Evolutionary conservation across 257 asterid genomes (phyloP).

Genomic region (Nicotiana attenuata): DNA sequence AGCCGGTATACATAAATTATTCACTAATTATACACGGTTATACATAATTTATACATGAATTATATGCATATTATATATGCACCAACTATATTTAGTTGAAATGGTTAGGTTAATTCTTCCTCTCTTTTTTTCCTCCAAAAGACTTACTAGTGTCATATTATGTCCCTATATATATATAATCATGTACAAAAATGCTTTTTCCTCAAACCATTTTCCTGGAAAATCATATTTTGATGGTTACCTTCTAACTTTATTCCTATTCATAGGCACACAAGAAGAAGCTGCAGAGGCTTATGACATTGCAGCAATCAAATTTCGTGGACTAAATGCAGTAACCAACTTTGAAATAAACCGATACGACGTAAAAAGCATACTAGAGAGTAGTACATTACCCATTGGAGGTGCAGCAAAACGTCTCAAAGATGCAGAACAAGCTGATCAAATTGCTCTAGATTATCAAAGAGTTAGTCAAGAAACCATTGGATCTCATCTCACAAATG

Average conservation of each 20-base stretch:
- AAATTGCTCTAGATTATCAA: conserved; percentile 38
- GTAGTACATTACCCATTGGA: conserved; percentile 62
- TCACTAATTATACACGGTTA: too few species aligned
- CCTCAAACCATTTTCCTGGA: background rate
- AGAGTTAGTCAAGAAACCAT: conserved; percentile 26
- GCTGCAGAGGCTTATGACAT: conserved; percentile 95
- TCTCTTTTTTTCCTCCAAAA: too few species aligned
- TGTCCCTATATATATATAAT: too few species aligned
- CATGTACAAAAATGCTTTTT: too few species aligned
- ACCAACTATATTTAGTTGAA: too few species aligned
- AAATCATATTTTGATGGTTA: too few species aligned
- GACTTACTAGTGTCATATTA: too few species aligned
- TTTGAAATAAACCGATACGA: conserved; percentile 77
- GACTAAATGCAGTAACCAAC: conserved; percentile 74
- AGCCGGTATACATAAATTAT: too few species aligned
- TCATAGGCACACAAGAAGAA: conserved; percentile 80
- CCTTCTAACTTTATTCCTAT: background rate
- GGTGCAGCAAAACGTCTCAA: conserved; percentile 78
- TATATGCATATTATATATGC: too few species aligned
- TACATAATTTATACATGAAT: too few species aligned
- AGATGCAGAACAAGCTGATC: conserved; percentile 55
- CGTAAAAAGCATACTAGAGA: conserved; percentile 74
- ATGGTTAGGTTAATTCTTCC: too few species aligned
- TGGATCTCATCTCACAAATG: conserved; percentile 27
- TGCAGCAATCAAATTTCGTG: conserved; percentile 85